A percentile compares a stretch with the other conserved stretches of the same genome.
phyloP scores from a whole-genome alignment of 176 grass and related monocot species.

The Elaeis guineensis region DNA sequence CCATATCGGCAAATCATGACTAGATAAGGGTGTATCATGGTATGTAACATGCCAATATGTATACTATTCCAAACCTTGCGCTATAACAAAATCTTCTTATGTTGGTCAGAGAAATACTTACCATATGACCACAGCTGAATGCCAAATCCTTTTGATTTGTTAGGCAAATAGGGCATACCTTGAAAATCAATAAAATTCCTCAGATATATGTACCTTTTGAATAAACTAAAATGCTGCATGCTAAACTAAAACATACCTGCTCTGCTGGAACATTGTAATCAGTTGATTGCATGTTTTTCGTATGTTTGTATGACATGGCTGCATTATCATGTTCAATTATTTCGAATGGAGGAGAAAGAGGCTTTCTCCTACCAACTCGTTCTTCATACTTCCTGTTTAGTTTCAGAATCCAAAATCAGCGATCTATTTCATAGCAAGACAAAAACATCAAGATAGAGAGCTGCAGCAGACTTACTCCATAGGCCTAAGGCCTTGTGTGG shows the following conservation, averaged over 20 bases:
- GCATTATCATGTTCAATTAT: no score
- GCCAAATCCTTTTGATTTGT: conserved; percentile 5
- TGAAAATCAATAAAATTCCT: neutral
- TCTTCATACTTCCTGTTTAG: neutral
- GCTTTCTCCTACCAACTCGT: neutral
- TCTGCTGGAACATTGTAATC: no score
- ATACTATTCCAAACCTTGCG: no score
- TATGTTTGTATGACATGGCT: no score
- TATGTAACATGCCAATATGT: no score
- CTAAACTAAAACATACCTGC: no score
- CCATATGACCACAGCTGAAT: conserved; percentile 9
- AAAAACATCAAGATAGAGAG: neutral
- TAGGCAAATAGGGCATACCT: conserved; percentile 9
- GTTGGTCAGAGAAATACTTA: neutral
- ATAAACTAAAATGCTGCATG: no score
- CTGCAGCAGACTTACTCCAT: neutral
- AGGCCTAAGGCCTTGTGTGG: neutral
- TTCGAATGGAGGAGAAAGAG: no score
- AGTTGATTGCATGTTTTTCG: no score
- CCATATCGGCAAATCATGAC: no score
- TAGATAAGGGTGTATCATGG: no score
- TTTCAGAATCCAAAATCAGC: neutral
- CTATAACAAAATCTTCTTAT: neutral
- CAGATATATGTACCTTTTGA: no score
- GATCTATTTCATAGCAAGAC: neutral